Evolutionary conservation across 305 asterid species (phyloP).

Genomic region (Plantago lanceolata): DNA sequence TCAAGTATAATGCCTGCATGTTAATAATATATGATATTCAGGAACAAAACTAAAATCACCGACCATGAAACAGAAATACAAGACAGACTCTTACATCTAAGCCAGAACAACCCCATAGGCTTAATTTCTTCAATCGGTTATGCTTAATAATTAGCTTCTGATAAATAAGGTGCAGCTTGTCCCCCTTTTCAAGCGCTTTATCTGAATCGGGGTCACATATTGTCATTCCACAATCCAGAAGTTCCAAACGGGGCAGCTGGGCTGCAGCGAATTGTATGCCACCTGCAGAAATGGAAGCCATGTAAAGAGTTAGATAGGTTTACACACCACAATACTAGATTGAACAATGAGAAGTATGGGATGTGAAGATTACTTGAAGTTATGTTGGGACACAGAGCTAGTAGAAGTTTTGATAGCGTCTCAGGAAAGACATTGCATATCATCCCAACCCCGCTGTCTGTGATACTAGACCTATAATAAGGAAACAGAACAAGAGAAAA

Average conservation of each 20-base stretch:
- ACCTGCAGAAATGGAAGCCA: conserved; percentile 38
- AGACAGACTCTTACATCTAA: conserved; percentile 65
- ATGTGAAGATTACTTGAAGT: conserved; percentile 66
- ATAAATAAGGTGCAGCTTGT: conserved; percentile 55
- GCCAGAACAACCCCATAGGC: conserved; percentile 99
- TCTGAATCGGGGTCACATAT: conserved; percentile 57
- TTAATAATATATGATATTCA: conserved; percentile 23
- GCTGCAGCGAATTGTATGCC: conserved; percentile 96
- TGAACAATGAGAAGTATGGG: conserved; percentile 9
- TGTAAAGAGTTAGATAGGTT: conserved; percentile 4
- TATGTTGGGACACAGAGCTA: conserved; percentile 87
- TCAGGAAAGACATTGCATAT: conserved; percentile 89
- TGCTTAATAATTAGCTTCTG: conserved; percentile 94
- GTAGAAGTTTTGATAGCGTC: conserved; percentile 68
- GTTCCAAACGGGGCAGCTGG: conserved; percentile 75
- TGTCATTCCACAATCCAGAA: conserved; percentile 97
- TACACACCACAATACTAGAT: conserved; percentile 1
- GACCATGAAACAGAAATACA: conserved; percentile 6
- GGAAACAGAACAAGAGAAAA: conserved; percentile 21
- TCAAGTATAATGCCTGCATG: conserved; percentile 76
- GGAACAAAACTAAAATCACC: conserved; percentile 9
- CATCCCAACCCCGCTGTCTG: conserved; percentile 93
- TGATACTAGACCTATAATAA: conserved; percentile 74
- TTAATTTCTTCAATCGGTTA: conserved; percentile 67
- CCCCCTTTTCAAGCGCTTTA: conserved; percentile 31